A percentile compares a stretch with the other conserved stretches of the same genome.
Evolutionary conservation across 345 rosid genomes (phyloP).

Genomic region (Diplotaxis tenuifolia): DNA sequence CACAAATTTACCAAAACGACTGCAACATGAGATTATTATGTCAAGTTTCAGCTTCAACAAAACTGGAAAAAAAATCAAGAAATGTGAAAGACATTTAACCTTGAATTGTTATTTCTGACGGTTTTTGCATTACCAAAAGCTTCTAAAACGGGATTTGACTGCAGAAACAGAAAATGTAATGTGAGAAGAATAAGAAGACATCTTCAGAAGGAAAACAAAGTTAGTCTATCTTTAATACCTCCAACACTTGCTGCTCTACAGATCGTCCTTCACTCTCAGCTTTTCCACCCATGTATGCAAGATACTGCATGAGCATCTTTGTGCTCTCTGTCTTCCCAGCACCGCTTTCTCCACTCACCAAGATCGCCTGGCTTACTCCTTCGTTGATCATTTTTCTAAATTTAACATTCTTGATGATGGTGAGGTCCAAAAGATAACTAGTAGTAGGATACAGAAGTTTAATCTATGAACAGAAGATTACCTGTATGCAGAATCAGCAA

Average conservation of each 20-base stretch:
- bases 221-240: slow-evolving; percentile 55
- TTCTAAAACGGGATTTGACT: slow-evolving; percentile 99
- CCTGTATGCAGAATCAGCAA: slow-evolving; percentile 99
- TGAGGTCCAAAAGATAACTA: slow-evolving; percentile 5
- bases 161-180: slow-evolving; percentile 19
- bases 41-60: slow-evolving; percentile 6
- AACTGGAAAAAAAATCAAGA: background rate
- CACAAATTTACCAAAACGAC: slow-evolving; percentile 99
- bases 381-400: slow-evolving; percentile 90
- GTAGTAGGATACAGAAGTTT: background rate
- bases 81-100: slow-evolving; percentile 41
- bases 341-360: slow-evolving; percentile 99
- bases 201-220: background rate
- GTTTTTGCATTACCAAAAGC: slow-evolving; percentile 99
- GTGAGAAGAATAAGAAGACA: slow-evolving; percentile 16
- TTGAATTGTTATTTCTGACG: slow-evolving; percentile 90
- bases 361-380: slow-evolving; percentile 81
- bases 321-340: slow-evolving; percentile 99
- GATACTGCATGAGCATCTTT: slow-evolving; percentile 91
- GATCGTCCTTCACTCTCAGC: slow-evolving; percentile 68
- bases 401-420: slow-evolving; percentile 16
- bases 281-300: slow-evolving; percentile 98
- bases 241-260: slow-evolving; percentile 96
- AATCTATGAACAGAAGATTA: slow-evolving; percentile 29
- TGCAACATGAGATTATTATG: slow-evolving; percentile 39